Evolutionary conservation across 441 rosid species (phyloP), one percentile per base, ranked within the genome.

Genomic region (Populus hybrid): DNA sequence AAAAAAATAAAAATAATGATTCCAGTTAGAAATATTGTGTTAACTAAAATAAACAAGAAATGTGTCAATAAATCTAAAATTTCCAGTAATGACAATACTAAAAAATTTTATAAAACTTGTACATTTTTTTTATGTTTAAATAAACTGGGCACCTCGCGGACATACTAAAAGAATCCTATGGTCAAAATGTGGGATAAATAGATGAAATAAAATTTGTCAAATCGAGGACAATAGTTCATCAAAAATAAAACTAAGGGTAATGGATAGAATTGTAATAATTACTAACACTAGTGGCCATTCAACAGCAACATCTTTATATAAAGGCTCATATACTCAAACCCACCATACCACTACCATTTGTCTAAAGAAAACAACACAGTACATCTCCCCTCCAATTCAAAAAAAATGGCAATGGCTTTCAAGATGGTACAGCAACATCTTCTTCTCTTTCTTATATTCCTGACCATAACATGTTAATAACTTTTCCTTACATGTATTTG

Each of bases 381-480:
- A 5, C 18, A 18, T 16, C 57, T 6, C 61, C 38, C 38, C 67
- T 76, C 68, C 4, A 30, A 8, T 50, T 32, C 73, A 83, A 65
- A 90, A 87, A 72, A 82, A 84, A 94, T 93, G 98, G 98, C 98
- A 32, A 95, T 91, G 98, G 97, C 98, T 85, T 93, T 93, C 90
- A 90, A 93, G 86, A 95, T 95, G 98, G 98, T 92, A 76, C 10
- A 84, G 3, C 50, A 12, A 10, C 5, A 30, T 11, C 7, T 73
- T 21, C 10, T 12, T 6, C 20, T 1, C 18, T 3, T 61, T 18
- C 3, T 18, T 28, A 2, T 26, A 0, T 11, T 24, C 59, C 20
- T 0, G 30, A 11, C 61, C 61, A 6, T 18, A 9, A 32, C 12
- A 16, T 35, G 14, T 68, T 23, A 30, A 32, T 46, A 10, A 38